A percentile compares a stretch with the other conserved stretches of the same genome.
Evolutionary conservation across 2,329 filamentous ascomycete genomes (phyloP).

Genomic region (Rhytidhysteron rufulum): DNA sequence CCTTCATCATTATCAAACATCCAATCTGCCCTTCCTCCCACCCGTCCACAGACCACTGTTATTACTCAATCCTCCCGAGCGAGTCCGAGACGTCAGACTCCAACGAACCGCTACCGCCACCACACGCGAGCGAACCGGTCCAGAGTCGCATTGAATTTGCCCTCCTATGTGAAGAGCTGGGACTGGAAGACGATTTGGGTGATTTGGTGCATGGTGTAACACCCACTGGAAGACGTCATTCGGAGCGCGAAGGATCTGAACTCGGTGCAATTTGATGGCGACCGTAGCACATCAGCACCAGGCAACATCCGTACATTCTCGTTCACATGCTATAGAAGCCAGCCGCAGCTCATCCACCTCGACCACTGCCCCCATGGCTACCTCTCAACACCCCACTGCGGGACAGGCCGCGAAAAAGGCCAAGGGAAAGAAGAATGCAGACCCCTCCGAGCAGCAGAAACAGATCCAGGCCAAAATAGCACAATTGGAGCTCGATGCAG

Average conservation of each 20-base stretch:
- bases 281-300: slow-evolving; percentile 34
- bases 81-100: slow-evolving; percentile 25
- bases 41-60: not conserved
- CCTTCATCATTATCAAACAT: too few relatives aligned
- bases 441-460: slow-evolving; percentile 86
- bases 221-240: slow-evolving; percentile 12
- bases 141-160: slow-evolving; percentile 15
- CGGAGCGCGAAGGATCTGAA: slow-evolving; percentile 12
- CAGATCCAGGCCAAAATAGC: slow-evolving; percentile 90
- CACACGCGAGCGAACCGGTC: slow-evolving; percentile 1
- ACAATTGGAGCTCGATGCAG: slow-evolving; percentile 88
- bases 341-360: slow-evolving; percentile 35
- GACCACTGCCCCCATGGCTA: slow-evolving; percentile 42
- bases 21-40: not conserved
- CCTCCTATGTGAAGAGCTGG: slow-evolving; percentile 9
- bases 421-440: slow-evolving; percentile 79
- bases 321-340: slow-evolving; percentile 36
- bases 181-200: not conserved
- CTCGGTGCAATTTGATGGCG: slow-evolving; percentile 26
- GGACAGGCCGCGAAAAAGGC: slow-evolving; percentile 65
- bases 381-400: slow-evolving; percentile 45
- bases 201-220: slow-evolving; percentile 4
- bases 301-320: slow-evolving; percentile 25
- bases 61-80: slow-evolving; percentile 8
- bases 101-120: slow-evolving; percentile 5